phyloP scores from a whole-genome alignment of 176 grass and related monocot species.

The Coix lacrymajobi region DNA sequence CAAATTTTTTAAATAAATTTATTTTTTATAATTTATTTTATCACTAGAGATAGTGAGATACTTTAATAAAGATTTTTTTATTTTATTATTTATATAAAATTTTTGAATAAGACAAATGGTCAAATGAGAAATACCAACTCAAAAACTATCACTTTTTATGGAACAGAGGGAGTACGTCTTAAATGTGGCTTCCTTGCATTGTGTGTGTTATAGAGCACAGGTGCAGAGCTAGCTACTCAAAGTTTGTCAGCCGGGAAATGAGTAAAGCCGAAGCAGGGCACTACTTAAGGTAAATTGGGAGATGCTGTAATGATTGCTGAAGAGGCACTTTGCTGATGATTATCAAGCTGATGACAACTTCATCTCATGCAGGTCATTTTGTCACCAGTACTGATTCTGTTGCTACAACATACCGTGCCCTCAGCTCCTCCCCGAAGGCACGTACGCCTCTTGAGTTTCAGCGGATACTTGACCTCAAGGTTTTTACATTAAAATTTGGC shows the following conservation, averaged over 20 bases:
- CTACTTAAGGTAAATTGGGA: constrained; percentile 80
- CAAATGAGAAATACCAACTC: too few species aligned
- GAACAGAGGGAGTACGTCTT: too few species aligned
- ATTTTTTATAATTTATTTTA: too few species aligned
- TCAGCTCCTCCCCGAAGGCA: constrained; percentile 91
- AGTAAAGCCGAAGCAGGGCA: constrained; percentile 99
- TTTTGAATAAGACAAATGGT: too few species aligned
- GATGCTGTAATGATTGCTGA: background rate
- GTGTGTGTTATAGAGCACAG: constrained; percentile 54
- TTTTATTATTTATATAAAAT: too few species aligned
- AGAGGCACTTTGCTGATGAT: constrained; percentile 1
- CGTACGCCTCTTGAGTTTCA: constrained; percentile 90
- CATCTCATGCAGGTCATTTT: constrained; percentile 96
- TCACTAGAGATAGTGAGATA: too few species aligned
- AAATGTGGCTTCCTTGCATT: constrained; percentile 24
- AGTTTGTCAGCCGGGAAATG: constrained; percentile 98
- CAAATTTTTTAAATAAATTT: too few species aligned
- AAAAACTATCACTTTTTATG: too few species aligned
- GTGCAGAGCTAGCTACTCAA: constrained; percentile 79
- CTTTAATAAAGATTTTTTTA: too few species aligned
- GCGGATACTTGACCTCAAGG: constrained; percentile 97
- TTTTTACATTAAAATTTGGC: constrained; percentile 20
- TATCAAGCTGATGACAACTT: constrained; percentile 17
- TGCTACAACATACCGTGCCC: constrained; percentile 80
- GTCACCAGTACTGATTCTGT: constrained; percentile 96